Percentiles rank a stretch among this genome's conserved stretches.
phyloP scores from a whole-genome alignment of 148 eudicot species.

The Cornus suecica region DNA sequence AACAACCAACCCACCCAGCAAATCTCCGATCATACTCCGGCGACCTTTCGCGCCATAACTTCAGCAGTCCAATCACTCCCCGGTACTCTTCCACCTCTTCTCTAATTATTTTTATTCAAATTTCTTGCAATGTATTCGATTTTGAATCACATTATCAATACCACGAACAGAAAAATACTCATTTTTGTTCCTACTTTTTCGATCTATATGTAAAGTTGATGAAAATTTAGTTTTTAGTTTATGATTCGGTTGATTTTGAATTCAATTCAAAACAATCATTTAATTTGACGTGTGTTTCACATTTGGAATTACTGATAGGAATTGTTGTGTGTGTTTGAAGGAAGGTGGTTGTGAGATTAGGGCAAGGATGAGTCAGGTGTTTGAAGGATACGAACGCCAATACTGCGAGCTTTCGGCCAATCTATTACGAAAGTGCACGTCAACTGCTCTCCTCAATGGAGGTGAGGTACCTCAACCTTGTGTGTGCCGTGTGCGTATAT shows the following conservation, averaged over 20 bases:
- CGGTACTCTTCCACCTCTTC: background rate
- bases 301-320: background rate
- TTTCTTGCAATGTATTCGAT: background rate
- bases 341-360: background rate
- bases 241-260: background rate
- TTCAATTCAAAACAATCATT: background rate
- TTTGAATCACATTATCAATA: background rate
- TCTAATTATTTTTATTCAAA: background rate
- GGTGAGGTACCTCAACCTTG: constrained; percentile 15
- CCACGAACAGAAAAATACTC: background rate
- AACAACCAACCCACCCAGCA: background rate
- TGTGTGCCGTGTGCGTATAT: too few relatives aligned
- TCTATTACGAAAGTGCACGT: constrained; percentile 24
- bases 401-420: constrained; percentile 37
- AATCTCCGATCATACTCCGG: background rate
- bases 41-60: background rate
- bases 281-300: background rate
- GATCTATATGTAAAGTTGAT: background rate
- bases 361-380: constrained; percentile 33
- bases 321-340: background rate
- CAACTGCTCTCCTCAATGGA: constrained; percentile 25
- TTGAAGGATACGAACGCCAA: constrained; percentile 38
- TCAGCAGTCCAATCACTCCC: background rate
- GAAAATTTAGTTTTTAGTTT: background rate
- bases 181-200: background rate